Evolutionary conservation across 2,329 filamentous ascomycete genomes (phyloP), one percentile per base, ranked within the genome.

Genomic region (Pyricularia sp.): DNA sequence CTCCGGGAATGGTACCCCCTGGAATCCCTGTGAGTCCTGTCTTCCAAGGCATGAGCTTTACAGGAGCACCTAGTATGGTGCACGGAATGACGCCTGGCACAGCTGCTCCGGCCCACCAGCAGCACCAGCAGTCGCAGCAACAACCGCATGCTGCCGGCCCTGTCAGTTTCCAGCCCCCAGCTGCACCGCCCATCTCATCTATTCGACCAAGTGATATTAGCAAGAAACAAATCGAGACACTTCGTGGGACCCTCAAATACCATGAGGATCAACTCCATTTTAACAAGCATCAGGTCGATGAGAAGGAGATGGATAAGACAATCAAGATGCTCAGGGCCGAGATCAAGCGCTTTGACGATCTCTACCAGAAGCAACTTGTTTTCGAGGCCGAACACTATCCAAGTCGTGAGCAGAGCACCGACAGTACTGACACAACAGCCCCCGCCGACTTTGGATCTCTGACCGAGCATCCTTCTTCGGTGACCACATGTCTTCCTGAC

Each of bases 231-330:
- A 79, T 86, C 62, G 78, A 80, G 26, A 73, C 75, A 57, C 77
- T 87, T 64, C 78, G 78, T 55, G 69, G 71, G n/a, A 78, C 79
- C n/a, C 76, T 87, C 66, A 83, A 80, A 69, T 81, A 81, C 65
- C 76, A 82, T 55, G 80, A 86, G 67, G 81, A 84, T 66, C 84
- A 88, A 68, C 72, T 87, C 60, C 78, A 80, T 64, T 85, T 83
- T 75, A 87, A 87, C 70, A 81, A 79, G 68, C 83, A 87, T 67
- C 84, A 87, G 68, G 84, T 87, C 67, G 84, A 87, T 66, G 82
- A 84, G 68, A 78, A 77, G 67, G 73, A 77, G 40, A 79, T 84
- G 71, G 77, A 80, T 66, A 72, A 75, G 26, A 78, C 78, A 35
- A 80, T 86, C 65, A 72, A 75, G 30, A 75, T 79, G 59, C 68